phyloP scores from a whole-genome alignment of 768 basidiomycete species.

The Lentinula aciculospora region DNA sequence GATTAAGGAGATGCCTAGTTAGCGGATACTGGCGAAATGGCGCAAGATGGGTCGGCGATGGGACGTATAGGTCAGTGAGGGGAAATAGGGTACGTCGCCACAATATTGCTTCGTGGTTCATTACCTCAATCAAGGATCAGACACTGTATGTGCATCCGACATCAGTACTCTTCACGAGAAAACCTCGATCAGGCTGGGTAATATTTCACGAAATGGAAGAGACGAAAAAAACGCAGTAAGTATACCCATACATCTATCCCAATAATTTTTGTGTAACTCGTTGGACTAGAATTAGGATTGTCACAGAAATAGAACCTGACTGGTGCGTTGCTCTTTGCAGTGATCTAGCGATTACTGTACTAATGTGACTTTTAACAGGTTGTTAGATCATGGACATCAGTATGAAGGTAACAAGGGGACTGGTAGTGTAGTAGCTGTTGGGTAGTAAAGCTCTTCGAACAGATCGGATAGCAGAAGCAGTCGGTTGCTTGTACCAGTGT shows the following conservation, averaged over 20 bases:
- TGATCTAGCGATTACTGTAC: background rate
- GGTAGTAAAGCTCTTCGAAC: too few relatives aligned
- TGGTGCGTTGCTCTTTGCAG: conserved; percentile 46
- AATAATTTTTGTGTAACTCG: conserved; percentile 6
- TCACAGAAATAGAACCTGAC: conserved; percentile 94
- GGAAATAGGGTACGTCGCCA: conserved; percentile 65
- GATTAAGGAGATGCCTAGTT: conserved; percentile 83
- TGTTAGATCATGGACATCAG: conserved; percentile 30
- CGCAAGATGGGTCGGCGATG: conserved; percentile 87
- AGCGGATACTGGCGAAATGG: conserved; percentile 94
- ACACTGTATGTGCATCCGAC: conserved; percentile 87
- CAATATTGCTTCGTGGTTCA: background rate
- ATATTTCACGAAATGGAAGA: conserved; percentile 95
- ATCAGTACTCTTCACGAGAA: conserved; percentile 90
- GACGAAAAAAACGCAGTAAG: conserved; percentile 90
- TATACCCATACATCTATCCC: background rate
- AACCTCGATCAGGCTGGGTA: conserved; percentile 89
- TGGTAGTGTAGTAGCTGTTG: background rate
- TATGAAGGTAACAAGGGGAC: conserved; percentile 17
- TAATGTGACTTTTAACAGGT: conserved; percentile 2
- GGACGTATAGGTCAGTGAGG: conserved; percentile 85
- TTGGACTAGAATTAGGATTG: conserved; percentile 69
- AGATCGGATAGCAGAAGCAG: too few relatives aligned
- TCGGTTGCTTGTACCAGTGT: too few relatives aligned
- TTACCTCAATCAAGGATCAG: conserved; percentile 31